A percentile compares a stretch with the other conserved stretches of the same genome.
Conservation (phyloP, 495 filamentous ascomycete species). For the Tuber melanosporum region DNA sequence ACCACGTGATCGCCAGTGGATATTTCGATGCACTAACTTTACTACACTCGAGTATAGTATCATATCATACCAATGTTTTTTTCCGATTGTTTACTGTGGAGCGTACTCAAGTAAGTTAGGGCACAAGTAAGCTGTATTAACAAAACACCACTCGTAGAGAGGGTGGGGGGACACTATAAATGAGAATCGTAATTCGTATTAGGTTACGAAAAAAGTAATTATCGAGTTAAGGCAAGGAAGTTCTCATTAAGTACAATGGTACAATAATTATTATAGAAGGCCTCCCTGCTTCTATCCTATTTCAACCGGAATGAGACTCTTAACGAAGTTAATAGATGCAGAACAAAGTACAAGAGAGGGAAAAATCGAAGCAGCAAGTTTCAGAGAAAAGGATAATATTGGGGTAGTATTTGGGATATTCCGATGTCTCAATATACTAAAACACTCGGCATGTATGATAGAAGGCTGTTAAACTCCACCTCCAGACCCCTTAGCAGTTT, state of each 20-base stretch:
- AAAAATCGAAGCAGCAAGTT: background rate
- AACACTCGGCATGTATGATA: background rate
- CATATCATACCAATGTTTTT: background rate
- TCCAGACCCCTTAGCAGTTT: background rate
- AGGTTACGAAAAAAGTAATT: background rate
- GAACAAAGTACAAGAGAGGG: too few species aligned
- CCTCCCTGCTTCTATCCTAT: too few species aligned
- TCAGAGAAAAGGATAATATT: background rate
- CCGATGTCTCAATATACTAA: background rate
- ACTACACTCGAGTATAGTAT: background rate
- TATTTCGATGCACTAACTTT: background rate
- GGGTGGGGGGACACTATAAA: background rate
- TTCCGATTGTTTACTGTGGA: background rate
- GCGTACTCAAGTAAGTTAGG: background rate
- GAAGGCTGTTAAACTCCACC: background rate
- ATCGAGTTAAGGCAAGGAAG: background rate
- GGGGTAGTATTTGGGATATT: background rate
- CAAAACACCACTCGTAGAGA: background rate
- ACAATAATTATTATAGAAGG: background rate
- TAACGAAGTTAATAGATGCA: background rate
- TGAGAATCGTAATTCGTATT: background rate
- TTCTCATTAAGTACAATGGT: background rate
- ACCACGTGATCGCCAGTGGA: background rate
- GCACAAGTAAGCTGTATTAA: background rate
- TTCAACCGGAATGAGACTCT: background rate